phyloP scores from a whole-genome alignment of 768 basidiomycete genomes.

The Suillus americanus region DNA sequence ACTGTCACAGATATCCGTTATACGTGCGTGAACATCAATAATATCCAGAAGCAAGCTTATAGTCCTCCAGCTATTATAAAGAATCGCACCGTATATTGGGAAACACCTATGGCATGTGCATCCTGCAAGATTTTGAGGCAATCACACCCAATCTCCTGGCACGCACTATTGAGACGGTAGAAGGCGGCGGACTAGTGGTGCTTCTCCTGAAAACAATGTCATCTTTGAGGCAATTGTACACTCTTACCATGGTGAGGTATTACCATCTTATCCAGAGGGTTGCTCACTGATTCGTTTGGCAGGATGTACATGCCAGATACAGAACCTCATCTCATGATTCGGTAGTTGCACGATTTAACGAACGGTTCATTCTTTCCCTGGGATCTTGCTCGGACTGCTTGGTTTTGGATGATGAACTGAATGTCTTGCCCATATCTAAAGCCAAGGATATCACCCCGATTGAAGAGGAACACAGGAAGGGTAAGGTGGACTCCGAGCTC shows the following conservation, averaged over 20 bases:
- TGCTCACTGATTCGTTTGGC: background rate
- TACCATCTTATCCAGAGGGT: background rate
- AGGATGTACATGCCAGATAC: slow-evolving; percentile 97
- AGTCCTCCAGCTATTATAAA: slow-evolving; percentile 79
- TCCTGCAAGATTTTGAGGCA: slow-evolving; percentile 97
- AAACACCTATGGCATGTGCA: slow-evolving; percentile 96
- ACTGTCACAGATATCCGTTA: slow-evolving; percentile 99
- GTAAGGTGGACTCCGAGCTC: slow-evolving; percentile 61
- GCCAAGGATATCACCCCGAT: slow-evolving; percentile 88
- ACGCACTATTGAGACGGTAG: slow-evolving; percentile 96
- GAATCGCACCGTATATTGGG: slow-evolving; percentile 96
- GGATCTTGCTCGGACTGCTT: slow-evolving; percentile 92
- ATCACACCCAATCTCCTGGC: slow-evolving; percentile 97
- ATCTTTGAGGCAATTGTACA: slow-evolving; percentile 87
- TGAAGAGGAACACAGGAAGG: slow-evolving; percentile 48
- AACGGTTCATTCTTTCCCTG: slow-evolving; percentile 96
- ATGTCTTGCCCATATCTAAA: slow-evolving; percentile 92
- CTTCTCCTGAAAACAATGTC: slow-evolving; percentile 94
- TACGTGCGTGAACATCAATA: slow-evolving; percentile 58
- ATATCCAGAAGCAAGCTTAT: background rate
- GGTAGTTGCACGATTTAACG: slow-evolving; percentile 95
- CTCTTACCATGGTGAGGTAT: slow-evolving; percentile 71
- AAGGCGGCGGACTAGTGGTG: slow-evolving; percentile 90
- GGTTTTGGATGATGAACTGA: slow-evolving; percentile 95
- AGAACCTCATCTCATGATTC: slow-evolving; percentile 88